Conservation (phyloP, 31 red algal genomes). For the Porphyra umbilicalis region DNA sequence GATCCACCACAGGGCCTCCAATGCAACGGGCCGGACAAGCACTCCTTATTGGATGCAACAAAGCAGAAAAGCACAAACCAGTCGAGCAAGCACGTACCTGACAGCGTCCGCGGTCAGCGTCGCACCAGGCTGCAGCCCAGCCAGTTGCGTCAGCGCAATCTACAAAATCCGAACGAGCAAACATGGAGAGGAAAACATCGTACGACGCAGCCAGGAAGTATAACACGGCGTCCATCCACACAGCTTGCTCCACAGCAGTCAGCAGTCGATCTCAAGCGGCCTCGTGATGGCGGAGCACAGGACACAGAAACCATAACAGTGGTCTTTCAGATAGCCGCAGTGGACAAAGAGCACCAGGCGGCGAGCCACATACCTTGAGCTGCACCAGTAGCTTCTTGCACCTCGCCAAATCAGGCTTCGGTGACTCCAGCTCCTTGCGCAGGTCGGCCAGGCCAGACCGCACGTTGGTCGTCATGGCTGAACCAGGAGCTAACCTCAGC, state of each 20-base stretch:
- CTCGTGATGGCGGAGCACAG: neutral
- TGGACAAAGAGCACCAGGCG: no score
- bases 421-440: slow-evolving; percentile 6
- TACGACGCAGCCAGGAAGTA: neutral
- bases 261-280: neutral
- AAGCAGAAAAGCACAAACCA: no score
- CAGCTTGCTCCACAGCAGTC: neutral
- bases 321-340: neutral
- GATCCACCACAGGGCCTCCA: neutral
- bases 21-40: no score
- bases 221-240: no score
- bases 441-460: neutral
- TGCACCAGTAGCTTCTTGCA: neutral
- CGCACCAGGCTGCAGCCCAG: slow-evolving; percentile 29
- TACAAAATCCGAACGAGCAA: neutral
- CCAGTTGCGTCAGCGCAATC: slow-evolving; percentile 57
- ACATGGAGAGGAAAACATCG: neutral
- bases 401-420: neutral
- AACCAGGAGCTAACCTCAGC: no score
- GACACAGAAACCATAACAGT: neutral
- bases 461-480: neutral
- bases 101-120: slow-evolving; percentile 16
- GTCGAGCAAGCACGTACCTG: slow-evolving; percentile 24
- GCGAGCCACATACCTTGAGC: neutral
- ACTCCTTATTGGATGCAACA: no score